These are phyloP conservation scores for Reutealis trisperma DNA, from an alignment of 345 rosid species.

Conservation along the genomic window DNA sequence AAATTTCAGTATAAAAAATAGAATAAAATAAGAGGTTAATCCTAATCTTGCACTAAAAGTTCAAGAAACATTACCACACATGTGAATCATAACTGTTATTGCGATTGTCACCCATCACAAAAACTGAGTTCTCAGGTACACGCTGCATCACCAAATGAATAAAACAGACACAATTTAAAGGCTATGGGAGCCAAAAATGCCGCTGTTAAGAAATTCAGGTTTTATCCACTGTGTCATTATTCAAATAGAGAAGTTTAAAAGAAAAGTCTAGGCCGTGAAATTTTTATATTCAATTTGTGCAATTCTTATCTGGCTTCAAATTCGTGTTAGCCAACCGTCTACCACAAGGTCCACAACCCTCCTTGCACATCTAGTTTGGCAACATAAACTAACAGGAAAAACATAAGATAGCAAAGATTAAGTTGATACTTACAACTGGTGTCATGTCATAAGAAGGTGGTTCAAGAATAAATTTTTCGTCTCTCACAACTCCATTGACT, in stretches of 20 bases:
- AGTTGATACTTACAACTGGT: slow-evolving; percentile 58
- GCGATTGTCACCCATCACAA: slow-evolving; percentile 98
- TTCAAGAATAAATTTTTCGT: slow-evolving; percentile 70
- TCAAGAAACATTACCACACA: slow-evolving; percentile 59
- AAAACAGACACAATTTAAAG: neutral
- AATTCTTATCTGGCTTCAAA: slow-evolving; percentile 1
- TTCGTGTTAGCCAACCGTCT: neutral
- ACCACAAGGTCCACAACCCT: neutral
- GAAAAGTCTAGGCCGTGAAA: neutral
- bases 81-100: slow-evolving; percentile 97
- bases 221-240: neutral
- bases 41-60: neutral
- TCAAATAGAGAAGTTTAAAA: neutral
- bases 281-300: neutral
- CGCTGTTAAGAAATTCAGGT: neutral
- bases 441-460: slow-evolving; percentile 81
- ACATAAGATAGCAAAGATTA: neutral
- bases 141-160: slow-evolving; percentile 40
- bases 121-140: slow-evolving; percentile 76
- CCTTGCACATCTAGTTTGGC: neutral
- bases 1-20: slow-evolving; percentile 1
- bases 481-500: slow-evolving; percentile 68
- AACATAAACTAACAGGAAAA: neutral
- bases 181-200: slow-evolving; percentile 7
- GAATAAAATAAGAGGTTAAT: neutral